Evolutionary conservation across 441 rosid genomes (phyloP).

Genomic region (Adansonia rubrostipa): DNA sequence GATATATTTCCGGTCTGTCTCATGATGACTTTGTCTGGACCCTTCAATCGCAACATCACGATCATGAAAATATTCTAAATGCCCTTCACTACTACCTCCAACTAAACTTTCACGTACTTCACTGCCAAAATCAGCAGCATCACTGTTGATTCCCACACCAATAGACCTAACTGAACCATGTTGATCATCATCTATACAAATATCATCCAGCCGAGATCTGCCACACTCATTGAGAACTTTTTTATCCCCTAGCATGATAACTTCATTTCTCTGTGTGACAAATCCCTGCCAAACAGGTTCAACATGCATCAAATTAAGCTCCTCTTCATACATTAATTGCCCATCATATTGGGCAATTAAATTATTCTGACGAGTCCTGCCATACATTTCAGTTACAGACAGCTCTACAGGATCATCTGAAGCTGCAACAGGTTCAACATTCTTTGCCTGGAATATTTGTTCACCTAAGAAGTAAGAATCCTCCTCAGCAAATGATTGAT

Average conservation of each 20-base stretch:
- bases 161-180: conserved; percentile 94
- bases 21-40: conserved; percentile 51
- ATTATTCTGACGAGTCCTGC: conserved; percentile 59
- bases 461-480: conserved; percentile 91
- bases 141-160: conserved; percentile 91
- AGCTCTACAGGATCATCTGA: conserved; percentile 72
- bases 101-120: conserved; percentile 81
- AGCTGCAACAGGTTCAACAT: conserved; percentile 61
- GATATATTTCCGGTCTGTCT: conserved; percentile 53
- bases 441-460: conserved; percentile 69
- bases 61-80: conserved; percentile 67
- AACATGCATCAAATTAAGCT: conserved; percentile 68
- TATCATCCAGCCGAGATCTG: conserved; percentile 59
- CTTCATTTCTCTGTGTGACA: conserved; percentile 82
- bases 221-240: conserved; percentile 52
- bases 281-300: conserved; percentile 98
- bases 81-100: conserved; percentile 89
- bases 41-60: conserved; percentile 56
- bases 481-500: conserved; percentile 90
- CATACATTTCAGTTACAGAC: conserved; percentile 65
- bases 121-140: conserved; percentile 88
- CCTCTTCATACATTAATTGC: conserved; percentile 83
- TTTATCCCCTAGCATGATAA: conserved; percentile 63
- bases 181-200: conserved; percentile 77
- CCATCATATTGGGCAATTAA: conserved; percentile 78